Conservation (phyloP, 192 early-diverging fungal genomes). For the Geranomyces michiganensis region DNA sequence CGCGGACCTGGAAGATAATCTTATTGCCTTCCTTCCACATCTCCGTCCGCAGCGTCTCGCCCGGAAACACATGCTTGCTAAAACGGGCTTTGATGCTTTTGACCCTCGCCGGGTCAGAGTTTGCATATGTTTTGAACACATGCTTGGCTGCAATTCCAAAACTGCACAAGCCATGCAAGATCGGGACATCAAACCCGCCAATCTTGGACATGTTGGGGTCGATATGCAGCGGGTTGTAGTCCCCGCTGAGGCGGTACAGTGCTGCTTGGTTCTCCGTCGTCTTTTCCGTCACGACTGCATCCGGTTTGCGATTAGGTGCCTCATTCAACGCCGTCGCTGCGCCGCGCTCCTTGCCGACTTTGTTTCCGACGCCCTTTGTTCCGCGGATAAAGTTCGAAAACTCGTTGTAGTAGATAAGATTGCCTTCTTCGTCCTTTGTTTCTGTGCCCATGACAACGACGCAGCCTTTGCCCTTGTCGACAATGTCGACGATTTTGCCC, state of each 20-base stretch:
- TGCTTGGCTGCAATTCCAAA: slow-evolving; percentile 93
- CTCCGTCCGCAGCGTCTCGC: slow-evolving; percentile 96
- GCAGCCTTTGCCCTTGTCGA: slow-evolving; percentile 97
- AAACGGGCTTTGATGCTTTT: slow-evolving; percentile 90
- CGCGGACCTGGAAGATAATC: slow-evolving; percentile 91
- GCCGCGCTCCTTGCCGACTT: slow-evolving; percentile 72
- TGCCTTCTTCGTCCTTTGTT: slow-evolving; percentile 73
- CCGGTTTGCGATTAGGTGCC: slow-evolving; percentile 82
- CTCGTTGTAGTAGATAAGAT: slow-evolving; percentile 82
- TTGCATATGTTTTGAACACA: slow-evolving; percentile 77
- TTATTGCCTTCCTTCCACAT: slow-evolving; percentile 92
- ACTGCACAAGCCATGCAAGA: slow-evolving; percentile 94
- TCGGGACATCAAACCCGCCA: slow-evolving; percentile 95
- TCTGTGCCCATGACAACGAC: slow-evolving; percentile 80
- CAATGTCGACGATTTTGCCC: slow-evolving; percentile 83
- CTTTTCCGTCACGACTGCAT: slow-evolving; percentile 82
- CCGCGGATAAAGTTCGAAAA: slow-evolving; percentile 94
- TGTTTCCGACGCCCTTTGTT: slow-evolving; percentile 80
- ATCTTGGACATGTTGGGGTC: slow-evolving; percentile 92
- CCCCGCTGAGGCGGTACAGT: slow-evolving; percentile 92
- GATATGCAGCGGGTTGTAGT: slow-evolving; percentile 97
- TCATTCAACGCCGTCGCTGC: slow-evolving; percentile 77
- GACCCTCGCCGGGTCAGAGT: slow-evolving; percentile 66
- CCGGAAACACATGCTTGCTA: slow-evolving; percentile 87
- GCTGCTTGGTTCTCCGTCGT: slow-evolving; percentile 91